phyloP scores from a whole-genome alignment of 2,329 filamentous ascomycete genomes.

The Aureobasidium sp. region DNA sequence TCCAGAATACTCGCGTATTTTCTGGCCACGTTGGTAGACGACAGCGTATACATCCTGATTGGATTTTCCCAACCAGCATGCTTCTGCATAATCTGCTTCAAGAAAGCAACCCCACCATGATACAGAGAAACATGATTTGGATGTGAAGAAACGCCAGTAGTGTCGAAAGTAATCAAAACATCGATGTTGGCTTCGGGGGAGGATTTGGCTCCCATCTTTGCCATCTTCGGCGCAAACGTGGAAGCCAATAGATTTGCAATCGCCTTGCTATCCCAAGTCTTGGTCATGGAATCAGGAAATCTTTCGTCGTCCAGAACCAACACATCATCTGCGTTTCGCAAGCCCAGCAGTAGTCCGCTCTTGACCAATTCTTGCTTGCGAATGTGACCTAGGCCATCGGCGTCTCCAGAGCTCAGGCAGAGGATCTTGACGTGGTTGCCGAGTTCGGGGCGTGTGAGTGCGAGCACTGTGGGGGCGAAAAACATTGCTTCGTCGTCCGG shows the following conservation, averaged over 20 bases:
- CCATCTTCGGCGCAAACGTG: constrained; percentile 62
- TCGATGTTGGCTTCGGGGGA: constrained; percentile 56
- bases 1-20: constrained; percentile 81
- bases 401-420: constrained; percentile 84
- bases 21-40: constrained; percentile 58
- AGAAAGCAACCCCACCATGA: constrained; percentile 67
- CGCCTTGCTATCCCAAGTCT: constrained; percentile 61
- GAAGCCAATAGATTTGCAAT: constrained; percentile 62
- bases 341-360: constrained; percentile 67
- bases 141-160: constrained; percentile 71
- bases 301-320: constrained; percentile 72
- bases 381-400: constrained; percentile 75
- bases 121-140: constrained; percentile 90
- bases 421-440: constrained; percentile 92
- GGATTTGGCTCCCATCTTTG: constrained; percentile 31
- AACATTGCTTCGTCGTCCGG: constrained; percentile 99
- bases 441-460: constrained; percentile 68
- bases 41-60: constrained; percentile 78
- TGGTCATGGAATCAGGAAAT: constrained; percentile 85
- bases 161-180: constrained; percentile 82
- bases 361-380: constrained; percentile 76
- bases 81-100: constrained; percentile 54
- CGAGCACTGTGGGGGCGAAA: constrained; percentile 80
- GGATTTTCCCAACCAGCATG: constrained; percentile 59
- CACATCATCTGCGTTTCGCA: constrained; percentile 67